Evolutionary conservation across 2,329 filamentous ascomycete genomes (phyloP).

Genomic region (Xylariaceae sp.): DNA sequence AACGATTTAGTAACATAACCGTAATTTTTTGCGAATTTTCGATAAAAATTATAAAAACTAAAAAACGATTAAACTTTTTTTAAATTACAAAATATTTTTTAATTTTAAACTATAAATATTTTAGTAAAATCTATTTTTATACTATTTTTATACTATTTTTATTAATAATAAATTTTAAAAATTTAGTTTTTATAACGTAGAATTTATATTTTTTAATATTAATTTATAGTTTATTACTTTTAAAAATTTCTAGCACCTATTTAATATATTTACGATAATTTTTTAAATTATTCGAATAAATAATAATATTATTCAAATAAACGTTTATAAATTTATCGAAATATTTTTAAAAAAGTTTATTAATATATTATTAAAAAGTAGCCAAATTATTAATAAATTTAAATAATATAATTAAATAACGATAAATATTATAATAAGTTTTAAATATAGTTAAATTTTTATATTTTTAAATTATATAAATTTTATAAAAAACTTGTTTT

Average conservation of each 20-base stretch:
- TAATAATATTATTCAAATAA: constrained; percentile 5
- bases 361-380: background rate
- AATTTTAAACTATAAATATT: constrained; percentile 1
- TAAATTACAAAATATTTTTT: background rate
- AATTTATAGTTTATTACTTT: background rate
- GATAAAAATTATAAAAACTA: constrained; percentile 7
- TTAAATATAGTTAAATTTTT: background rate
- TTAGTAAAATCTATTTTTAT: too few species aligned
- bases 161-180: background rate
- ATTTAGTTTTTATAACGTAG: too few species aligned
- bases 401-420: too few species aligned
- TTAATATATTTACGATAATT: background rate
- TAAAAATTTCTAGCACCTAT: background rate
- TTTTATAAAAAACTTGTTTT: constrained; percentile 3
- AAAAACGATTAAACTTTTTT: constrained; percentile 4
- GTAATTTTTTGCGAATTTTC: background rate
- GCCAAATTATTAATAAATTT: too few species aligned
- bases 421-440: background rate
- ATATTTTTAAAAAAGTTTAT: background rate
- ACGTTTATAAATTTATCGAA: background rate
- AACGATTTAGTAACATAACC: background rate
- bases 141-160: too few species aligned
- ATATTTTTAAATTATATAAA: background rate
- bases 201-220: background rate
- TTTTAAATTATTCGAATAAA: constrained; percentile 1